These are phyloP conservation scores for Hordeum vulgare DNA, from an alignment of 176 grass and related monocot species.

Conservation along the genomic window MorexV3_pseudomolecules_assembly NC_058518.1:363705545-363706044, in stretches of 20 bases:
- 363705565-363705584: too few relatives aligned
- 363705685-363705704: too few relatives aligned
- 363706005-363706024: accelerated
- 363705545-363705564: too few relatives aligned
- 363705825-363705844: neutral
- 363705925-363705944: slow-evolving; percentile 26
- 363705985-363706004: slow-evolving; percentile 3
- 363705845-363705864: neutral
- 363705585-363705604: too few relatives aligned
- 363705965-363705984: neutral
- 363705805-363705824: neutral
- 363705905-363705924: neutral
- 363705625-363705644: too few relatives aligned
- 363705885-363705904: neutral
- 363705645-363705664: too few relatives aligned
- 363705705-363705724: too few relatives aligned
- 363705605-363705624: too few relatives aligned
- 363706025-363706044: neutral
- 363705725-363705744: too few relatives aligned
- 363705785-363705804: neutral
- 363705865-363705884: neutral
- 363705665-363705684: too few relatives aligned
- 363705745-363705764: neutral
- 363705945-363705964: slow-evolving; percentile 13
- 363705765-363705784: neutral